Conservation (phyloP, 345 rosid genomes). For the Toxicodendron radicans region DNA sequence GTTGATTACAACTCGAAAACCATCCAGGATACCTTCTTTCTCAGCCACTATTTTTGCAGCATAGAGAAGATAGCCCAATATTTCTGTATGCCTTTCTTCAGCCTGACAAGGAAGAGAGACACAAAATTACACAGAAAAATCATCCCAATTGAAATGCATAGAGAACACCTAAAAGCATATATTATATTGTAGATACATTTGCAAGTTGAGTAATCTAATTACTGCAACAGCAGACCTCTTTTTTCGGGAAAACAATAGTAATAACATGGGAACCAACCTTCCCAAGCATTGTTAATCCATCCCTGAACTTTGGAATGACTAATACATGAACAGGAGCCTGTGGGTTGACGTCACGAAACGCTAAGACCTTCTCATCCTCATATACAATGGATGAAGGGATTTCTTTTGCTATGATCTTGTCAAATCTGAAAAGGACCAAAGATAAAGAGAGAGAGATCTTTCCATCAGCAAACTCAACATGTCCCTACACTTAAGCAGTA, state of each 20-base stretch:
- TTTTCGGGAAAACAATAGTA: neutral
- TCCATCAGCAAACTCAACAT: conserved; percentile 7
- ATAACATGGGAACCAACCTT: conserved; percentile 43
- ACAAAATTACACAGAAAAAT: neutral
- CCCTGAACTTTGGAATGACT: conserved; percentile 78
- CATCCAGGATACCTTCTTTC: conserved; percentile 82
- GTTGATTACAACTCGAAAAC: conserved; percentile 94
- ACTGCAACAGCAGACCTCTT: neutral
- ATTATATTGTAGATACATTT: neutral
- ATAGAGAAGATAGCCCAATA: conserved; percentile 72
- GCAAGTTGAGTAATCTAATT: neutral
- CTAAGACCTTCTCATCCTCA: conserved; percentile 91
- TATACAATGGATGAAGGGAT: conserved; percentile 83
- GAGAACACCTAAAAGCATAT: neutral
- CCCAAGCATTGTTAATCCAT: conserved; percentile 72
- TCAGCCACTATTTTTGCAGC: conserved; percentile 90
- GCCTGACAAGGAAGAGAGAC: conserved; percentile 45
- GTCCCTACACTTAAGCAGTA: neutral
- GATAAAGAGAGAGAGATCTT: neutral
- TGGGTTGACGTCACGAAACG: conserved; percentile 76
- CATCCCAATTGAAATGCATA: neutral
- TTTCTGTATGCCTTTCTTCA: conserved; percentile 67
- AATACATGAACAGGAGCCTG: conserved; percentile 94
- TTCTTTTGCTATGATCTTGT: conserved; percentile 88
- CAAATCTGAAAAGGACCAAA: conserved; percentile 50